phyloP scores from a whole-genome alignment of 202 grass and related monocot genomes.

The Schoenoplectus triqueter region DNA sequence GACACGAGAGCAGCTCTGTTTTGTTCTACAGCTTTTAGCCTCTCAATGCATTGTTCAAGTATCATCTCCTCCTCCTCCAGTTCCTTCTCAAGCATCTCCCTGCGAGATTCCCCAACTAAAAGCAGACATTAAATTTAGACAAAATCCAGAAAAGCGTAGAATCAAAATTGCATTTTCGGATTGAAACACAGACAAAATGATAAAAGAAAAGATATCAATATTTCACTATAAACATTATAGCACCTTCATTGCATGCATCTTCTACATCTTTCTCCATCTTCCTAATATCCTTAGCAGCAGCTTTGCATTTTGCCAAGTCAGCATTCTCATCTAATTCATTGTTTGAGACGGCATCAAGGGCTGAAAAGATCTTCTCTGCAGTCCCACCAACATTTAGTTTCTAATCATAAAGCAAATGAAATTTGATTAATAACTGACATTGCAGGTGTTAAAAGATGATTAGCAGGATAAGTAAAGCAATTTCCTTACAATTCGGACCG shows the following conservation, averaged over 20 bases:
- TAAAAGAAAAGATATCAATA: neutral
- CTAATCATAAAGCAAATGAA: conserved; percentile 43
- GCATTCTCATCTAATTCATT: conserved; percentile 64
- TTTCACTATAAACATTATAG: conserved; percentile 34
- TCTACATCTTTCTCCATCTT: conserved; percentile 89
- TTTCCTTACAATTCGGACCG: conserved; percentile 77
- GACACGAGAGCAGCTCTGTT: conserved; percentile 67
- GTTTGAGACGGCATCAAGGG: conserved; percentile 67
- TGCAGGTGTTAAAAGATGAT: conserved; percentile 14
- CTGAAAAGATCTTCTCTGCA: conserved; percentile 87
- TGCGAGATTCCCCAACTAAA: conserved; percentile 68
- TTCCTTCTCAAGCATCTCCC: conserved; percentile 62
- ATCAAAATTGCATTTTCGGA: conserved; percentile 10
- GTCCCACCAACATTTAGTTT: conserved; percentile 83
- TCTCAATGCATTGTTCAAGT: conserved; percentile 81
- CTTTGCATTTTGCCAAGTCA: conserved; percentile 81
- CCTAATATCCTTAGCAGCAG: conserved; percentile 55
- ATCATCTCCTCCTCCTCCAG: conserved; percentile 68
- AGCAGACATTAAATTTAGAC: conserved; percentile 49
- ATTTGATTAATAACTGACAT: conserved; percentile 25
- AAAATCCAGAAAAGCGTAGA: neutral
- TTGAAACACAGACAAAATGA: conserved; percentile 23
- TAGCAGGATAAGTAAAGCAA: conserved; percentile 14
- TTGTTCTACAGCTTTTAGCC: conserved; percentile 68
- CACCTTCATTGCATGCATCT: conserved; percentile 64